Base-by-base conservation (phyloP, 2,329 filamentous ascomycete genomes). In the Bipolaris sorokiniana region DNA sequence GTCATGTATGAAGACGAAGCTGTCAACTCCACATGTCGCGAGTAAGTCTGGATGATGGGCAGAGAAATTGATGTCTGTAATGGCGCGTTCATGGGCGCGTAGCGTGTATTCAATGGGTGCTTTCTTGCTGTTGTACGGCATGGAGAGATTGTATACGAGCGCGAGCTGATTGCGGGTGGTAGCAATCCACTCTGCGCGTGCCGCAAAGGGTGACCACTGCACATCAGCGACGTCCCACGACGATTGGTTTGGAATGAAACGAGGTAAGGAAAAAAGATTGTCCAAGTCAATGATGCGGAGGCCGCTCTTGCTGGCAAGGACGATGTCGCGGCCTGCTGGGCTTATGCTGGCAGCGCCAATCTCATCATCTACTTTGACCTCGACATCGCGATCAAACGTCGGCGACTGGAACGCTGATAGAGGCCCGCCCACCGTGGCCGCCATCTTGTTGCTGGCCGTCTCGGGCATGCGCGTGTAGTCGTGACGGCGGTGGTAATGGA, bases 171-270 rank as follows among this genome's bases (percentile, higher is more conserved):
- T 97, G 16, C 92, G 94, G 0, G 93, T 97, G 57, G 92, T 96
- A 34, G 92, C 91, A 16, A 97, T 90, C 93, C 94, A 97, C 69
- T 93, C 93, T 74, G 96, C 91, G 46, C 93, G 86, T 18, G 86
- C 87, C 11, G 93, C 90, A 74, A 97, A 97, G 0, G 94, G 94
- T 10, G 92, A 97, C 94, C 94, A 97, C 77, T 97, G 94, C 28
- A 97, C 93, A 76, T 97, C 94, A 10, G 94, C 92, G 5, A 97
- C 93, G 49, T 96, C 88, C 92, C 93, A 97, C n/a, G 91, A 90
- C 41, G 92, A 88, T 53, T 91, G 90, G 77, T 96, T 91, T 61
- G 90, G 90, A 66, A 97, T 83, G 68, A 92, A 89, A 16, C 92
- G 89, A 16, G 94, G 94, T 9, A 90, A 89, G 58, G 90, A 95